Percentiles rank a stretch among this genome's conserved stretches.
These are phyloP conservation scores for Bryopsis sp. DNA, from an alignment of 139 green algal genomes.

Conservation along the genomic window DNA sequence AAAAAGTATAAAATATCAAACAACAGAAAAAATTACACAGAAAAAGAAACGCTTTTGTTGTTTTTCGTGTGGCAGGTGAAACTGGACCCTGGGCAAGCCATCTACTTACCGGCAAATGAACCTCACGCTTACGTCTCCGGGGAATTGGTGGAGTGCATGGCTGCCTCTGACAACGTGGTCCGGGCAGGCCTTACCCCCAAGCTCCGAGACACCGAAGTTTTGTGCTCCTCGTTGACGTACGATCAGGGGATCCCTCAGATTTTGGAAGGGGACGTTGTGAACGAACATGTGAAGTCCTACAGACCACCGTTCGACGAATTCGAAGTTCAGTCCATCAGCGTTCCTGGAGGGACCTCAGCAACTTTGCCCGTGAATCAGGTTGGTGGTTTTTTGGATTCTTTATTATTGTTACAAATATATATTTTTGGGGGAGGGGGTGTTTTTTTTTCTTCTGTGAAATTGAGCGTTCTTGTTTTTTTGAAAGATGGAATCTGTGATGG, in stretches of 20 bases:
- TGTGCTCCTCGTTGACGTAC: conserved; percentile 90
- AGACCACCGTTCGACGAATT: conserved; percentile 88
- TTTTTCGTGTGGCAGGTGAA: neutral
- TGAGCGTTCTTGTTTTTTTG: neutral
- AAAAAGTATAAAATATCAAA: too few species aligned
- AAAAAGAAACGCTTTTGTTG: too few species aligned
- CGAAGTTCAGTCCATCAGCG: conserved; percentile 41
- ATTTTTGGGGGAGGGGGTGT: neutral
- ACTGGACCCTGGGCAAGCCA: conserved; percentile 50
- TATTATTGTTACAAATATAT: neutral
- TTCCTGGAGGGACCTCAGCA: conserved; percentile 21
- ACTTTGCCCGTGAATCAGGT: conserved; percentile 28
- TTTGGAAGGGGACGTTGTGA: conserved; percentile 26
- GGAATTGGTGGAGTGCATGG: conserved; percentile 89
- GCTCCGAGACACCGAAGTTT: conserved; percentile 65
- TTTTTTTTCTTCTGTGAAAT: too few species aligned
- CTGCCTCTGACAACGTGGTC: conserved; percentile 93
- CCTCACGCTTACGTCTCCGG: conserved; percentile 92
- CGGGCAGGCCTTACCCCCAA: conserved; percentile 94
- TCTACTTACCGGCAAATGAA: conserved; percentile 91
- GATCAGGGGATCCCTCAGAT: conserved; percentile 35
- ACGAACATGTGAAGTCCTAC: conserved; percentile 45
- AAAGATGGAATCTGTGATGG: too few species aligned
- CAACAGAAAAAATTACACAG: too few species aligned
- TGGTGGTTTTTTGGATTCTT: neutral